A percentile compares a stretch with the other conserved stretches of the same genome.
phyloP scores from a whole-genome alignment of 148 eudicot genomes.

The Pharnaceum exiguum region DNA sequence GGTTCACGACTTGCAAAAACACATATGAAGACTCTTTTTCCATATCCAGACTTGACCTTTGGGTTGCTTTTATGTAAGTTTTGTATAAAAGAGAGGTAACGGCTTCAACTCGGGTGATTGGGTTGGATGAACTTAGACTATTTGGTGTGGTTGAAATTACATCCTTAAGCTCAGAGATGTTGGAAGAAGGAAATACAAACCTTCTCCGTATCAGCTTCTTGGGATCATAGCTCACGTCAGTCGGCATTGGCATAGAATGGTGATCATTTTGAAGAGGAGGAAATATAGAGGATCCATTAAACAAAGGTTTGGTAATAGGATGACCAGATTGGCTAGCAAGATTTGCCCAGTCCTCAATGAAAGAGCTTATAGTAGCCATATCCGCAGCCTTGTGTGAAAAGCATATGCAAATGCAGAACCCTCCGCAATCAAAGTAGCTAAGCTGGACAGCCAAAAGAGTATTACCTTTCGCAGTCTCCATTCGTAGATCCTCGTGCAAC shows the following conservation, averaged over 20 bases:
- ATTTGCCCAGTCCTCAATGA: constrained; percentile 31
- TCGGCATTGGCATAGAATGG: not conserved
- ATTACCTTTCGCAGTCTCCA: not conserved
- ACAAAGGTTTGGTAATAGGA: not conserved
- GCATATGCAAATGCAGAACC: constrained; percentile 15
- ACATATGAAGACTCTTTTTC: not conserved
- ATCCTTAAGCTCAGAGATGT: constrained; percentile 4
- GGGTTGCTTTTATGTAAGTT: not conserved
- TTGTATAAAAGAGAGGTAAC: constrained; percentile 12
- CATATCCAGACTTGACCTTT: not conserved
- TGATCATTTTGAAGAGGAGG: not conserved
- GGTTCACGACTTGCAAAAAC: not conserved
- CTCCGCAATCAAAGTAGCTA: constrained; percentile 27
- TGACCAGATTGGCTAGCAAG: not conserved
- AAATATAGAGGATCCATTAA: constrained; percentile 1
- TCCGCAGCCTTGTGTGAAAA: constrained; percentile 30
- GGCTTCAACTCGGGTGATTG: constrained; percentile 1
- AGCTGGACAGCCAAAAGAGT: constrained; percentile 14
- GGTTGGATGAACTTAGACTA: not conserved
- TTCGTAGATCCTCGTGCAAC: constrained; percentile 1
- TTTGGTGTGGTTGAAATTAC: not conserved
- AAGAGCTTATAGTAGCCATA: constrained; percentile 7
- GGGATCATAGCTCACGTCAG: not conserved
- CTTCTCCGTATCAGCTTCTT: constrained; percentile 1
- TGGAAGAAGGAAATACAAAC: constrained; percentile 9